Conservation (phyloP, 768 basidiomycete genomes). For the Scleroderma citrinum region DNA sequence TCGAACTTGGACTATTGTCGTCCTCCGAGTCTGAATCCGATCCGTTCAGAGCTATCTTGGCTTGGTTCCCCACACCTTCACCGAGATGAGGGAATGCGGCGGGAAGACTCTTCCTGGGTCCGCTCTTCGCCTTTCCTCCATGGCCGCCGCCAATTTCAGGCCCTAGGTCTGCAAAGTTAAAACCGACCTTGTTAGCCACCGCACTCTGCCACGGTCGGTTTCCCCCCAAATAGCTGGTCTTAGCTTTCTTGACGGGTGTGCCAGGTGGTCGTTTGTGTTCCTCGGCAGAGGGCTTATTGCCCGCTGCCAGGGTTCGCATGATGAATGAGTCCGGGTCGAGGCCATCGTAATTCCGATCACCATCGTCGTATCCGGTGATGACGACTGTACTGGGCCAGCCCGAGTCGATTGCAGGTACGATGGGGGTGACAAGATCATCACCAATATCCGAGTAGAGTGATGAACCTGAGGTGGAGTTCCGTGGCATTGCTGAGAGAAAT, state of each 20-base stretch:
- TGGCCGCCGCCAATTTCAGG: slow-evolving; percentile 29
- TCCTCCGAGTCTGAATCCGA: slow-evolving; percentile 66
- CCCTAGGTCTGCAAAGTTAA: slow-evolving; percentile 39
- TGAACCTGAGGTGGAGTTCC: slow-evolving; percentile 57
- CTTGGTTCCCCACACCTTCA: slow-evolving; percentile 26
- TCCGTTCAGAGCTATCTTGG: slow-evolving; percentile 23
- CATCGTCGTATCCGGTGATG: slow-evolving; percentile 38
- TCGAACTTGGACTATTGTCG: slow-evolving; percentile 55
- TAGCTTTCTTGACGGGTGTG: slow-evolving; percentile 74
- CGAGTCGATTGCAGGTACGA: slow-evolving; percentile 46
- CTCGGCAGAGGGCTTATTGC: slow-evolving; percentile 41
- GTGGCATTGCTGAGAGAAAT: slow-evolving; percentile 39
- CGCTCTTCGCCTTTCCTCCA: slow-evolving; percentile 38
- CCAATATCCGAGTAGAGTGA: slow-evolving; percentile 53
- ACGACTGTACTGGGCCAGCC: slow-evolving; percentile 55
- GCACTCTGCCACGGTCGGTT: slow-evolving; percentile 80
- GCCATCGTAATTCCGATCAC: slow-evolving; percentile 22
- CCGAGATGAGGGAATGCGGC: slow-evolving; percentile 55
- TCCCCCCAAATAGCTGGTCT: slow-evolving; percentile 50
- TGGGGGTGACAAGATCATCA: slow-evolving; percentile 66
- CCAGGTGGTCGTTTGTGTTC: slow-evolving; percentile 62
- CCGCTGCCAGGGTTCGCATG: slow-evolving; percentile 56
- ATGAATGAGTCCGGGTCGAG: slow-evolving; percentile 67
- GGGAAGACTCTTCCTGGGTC: slow-evolving; percentile 68
- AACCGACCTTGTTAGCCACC: slow-evolving; percentile 58